phyloP scores from a whole-genome alignment of 352 stramenopile species.

The Hyaloperonospora arabidopsidis region DNA sequence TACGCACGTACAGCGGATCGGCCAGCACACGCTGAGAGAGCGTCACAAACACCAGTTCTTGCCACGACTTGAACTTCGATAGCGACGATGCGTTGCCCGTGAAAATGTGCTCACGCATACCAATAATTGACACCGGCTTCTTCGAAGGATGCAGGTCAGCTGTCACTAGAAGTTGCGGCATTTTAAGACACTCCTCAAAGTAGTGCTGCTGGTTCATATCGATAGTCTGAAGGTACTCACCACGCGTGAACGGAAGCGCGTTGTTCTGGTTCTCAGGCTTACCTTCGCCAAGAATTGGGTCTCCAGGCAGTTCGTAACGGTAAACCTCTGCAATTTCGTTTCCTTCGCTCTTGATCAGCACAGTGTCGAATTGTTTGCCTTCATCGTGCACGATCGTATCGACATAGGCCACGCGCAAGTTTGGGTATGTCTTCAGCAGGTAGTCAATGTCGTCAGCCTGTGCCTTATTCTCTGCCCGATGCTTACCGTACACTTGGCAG shows the following conservation, averaged over 20 bases:
- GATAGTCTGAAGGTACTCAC: conserved; percentile 84
- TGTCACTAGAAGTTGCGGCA: conserved; percentile 64
- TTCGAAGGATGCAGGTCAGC: conserved; percentile 58
- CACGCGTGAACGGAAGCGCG: conserved; percentile 76
- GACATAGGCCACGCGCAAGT: conserved; percentile 76
- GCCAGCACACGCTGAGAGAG: conserved; percentile 68
- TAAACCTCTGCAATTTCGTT: conserved; percentile 69
- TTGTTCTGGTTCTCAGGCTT: conserved; percentile 88
- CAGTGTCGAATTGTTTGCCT: conserved; percentile 46
- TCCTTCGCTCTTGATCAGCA: conserved; percentile 65
- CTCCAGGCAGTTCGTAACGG: conserved; percentile 65
- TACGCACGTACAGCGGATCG: conserved; percentile 64
- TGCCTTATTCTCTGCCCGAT: conserved; percentile 52
- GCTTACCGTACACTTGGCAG: conserved; percentile 80
- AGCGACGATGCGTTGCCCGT: conserved; percentile 69
- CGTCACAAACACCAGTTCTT: conserved; percentile 76
- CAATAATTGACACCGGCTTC: conserved; percentile 71
- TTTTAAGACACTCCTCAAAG: conserved; percentile 85
- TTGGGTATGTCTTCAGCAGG: conserved; percentile 63
- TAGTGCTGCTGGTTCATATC: conserved; percentile 89
- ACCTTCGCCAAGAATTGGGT: conserved; percentile 79
- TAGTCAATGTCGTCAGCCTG: conserved; percentile 75
- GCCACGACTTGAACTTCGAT: conserved; percentile 76
- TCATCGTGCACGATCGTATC: conserved; percentile 43
- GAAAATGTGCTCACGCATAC: conserved; percentile 82